Evolutionary conservation across 257 asterid genomes (phyloP).

Genomic region (Scutellaria barbata): DNA sequence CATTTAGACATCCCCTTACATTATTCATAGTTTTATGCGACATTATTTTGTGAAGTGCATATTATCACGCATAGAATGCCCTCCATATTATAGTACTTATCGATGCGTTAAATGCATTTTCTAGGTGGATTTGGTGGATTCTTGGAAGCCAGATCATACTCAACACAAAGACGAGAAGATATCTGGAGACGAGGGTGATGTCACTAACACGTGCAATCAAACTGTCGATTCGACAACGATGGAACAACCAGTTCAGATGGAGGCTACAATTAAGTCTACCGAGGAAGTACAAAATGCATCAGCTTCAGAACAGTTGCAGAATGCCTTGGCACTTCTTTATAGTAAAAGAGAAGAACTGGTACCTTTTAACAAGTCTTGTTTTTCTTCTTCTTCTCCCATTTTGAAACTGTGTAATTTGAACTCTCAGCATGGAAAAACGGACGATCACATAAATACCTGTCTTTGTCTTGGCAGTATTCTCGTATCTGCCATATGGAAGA

Average conservation of each 20-base stretch:
- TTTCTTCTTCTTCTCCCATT: not conserved
- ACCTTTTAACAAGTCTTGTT: slow-evolving; percentile 6
- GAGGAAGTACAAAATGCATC: slow-evolving; percentile 32
- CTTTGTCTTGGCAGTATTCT: slow-evolving; percentile 38
- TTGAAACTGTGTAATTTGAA: too few relatives aligned
- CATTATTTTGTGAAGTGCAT: too few relatives aligned
- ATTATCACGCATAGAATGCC: not conserved
- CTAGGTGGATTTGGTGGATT: slow-evolving; percentile 42
- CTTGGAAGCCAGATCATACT: slow-evolving; percentile 18
- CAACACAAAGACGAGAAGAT: slow-evolving; percentile 34
- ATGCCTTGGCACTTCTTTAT: slow-evolving; percentile 52
- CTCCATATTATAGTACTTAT: not conserved
- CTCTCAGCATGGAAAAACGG: not conserved
- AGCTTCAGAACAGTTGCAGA: slow-evolving; percentile 43
- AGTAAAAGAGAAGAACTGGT: slow-evolving; percentile 55
- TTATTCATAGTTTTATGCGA: not conserved
- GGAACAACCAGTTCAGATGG: slow-evolving; percentile 30
- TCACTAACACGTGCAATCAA: slow-evolving; percentile 29
- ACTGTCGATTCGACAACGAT: slow-evolving; percentile 26
- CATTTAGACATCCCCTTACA: not conserved
- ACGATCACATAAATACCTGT: not conserved
- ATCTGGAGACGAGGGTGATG: slow-evolving; percentile 31
- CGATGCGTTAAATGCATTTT: slow-evolving; percentile 24
- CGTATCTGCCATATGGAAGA: slow-evolving; percentile 39
- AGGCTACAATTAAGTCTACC: slow-evolving; percentile 14